Evolutionary conservation across 176 grass and related monocot genomes (phyloP), one percentile per base, ranked within the genome.

Genomic region (Oryza longistaminata): DNA sequence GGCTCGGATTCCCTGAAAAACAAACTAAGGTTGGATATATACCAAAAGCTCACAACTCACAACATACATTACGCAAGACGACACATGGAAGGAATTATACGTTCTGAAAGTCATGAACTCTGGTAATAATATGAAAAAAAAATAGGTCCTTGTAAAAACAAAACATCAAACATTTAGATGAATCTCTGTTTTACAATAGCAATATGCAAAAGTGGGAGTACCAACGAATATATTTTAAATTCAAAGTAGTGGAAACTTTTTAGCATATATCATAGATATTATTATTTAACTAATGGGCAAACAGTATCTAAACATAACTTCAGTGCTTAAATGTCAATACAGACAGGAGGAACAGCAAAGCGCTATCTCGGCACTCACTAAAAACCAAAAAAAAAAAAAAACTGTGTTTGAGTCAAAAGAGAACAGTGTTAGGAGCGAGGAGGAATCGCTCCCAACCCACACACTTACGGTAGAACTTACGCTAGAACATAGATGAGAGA

Each of bases 1-100:
- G 90, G 81, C 68, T 94, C 92, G 25, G 85, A 68, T 80, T 94
- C 92, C 87, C 92, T 94, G 68, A 66, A 87, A 71, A 75, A 46
- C 61, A 64, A 78, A 86, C 34, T 12, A 60, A 74, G 74, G 11
- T 75, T 68, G 74, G 46, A 73, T 79, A 85, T 79, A 85, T 71
- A 70, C 53, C 60, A 73, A 71, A 83, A 55, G 42, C 65, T 64
- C 14, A 7, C 21, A 6, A 83, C 46, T 44, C 60, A 49, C 46
- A 5, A 49, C 46, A 49, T 37, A 79, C 13, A 48, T 82, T 78
- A 74, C 73, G 69, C 64, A 90, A 61, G 35, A 83, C 67, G 21
- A 50, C 55, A 25, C 66, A 87, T 79, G 27, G 58, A 70, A 19
- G 35, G 76, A 62, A 45, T 42, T 58, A 31, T 68, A 33, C 0